Base-by-base conservation (phyloP, 108 stramenopile genomes). In the Skeletonema menzelii region DNA sequence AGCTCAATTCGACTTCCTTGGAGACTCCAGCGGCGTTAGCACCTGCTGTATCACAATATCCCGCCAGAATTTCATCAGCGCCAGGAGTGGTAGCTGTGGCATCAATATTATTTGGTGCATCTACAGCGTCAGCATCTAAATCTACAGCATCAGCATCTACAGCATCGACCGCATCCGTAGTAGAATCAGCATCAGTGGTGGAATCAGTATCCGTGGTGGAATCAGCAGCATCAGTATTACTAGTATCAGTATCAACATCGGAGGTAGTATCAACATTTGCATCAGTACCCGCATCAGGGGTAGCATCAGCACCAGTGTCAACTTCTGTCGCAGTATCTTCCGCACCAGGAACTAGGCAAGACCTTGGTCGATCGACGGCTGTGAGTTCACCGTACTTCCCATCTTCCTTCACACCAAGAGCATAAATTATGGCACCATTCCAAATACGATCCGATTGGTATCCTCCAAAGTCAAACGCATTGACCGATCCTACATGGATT, bases 371-470 rank as follows among this genome's bases (percentile, higher is more conserved):
- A 30, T 56, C 66, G 30, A 27, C 59, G 17, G 64, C 57, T 2
- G 65, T 67, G 59, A 63, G 17, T 3, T 67, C 38, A 27, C 58
- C 38, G 40, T 63, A 79, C 30, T 59, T 65, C 40, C 64, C 64
- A 57, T 79, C 77, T 32, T 22, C 53, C 1, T 72, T 40, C 24
- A 67, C 61, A 2, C 77, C 77, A 46, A 72, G 49, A 11, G 69
- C 56, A 79, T 70, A 79, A 15, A 79, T n/a, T 10, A 79, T 53
- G 13, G 77, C 77, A 53, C 77, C 77, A 72, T 79, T 79, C 59
- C 24, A 79, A 62, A 79, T 79, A 12, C 77, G 65, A 68, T 72
- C 30, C 12, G 31, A 13, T 65, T 70, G 67, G 5, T 35, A 47
- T 0, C 72, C 70, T 30, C 27, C 19, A 42, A 79, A 79, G 7